Percentiles rank a stretch among this genome's conserved stretches.
Evolutionary conservation across 2,329 filamentous ascomycete species (phyloP).

Genomic region (Coniochaeta sp.): DNA sequence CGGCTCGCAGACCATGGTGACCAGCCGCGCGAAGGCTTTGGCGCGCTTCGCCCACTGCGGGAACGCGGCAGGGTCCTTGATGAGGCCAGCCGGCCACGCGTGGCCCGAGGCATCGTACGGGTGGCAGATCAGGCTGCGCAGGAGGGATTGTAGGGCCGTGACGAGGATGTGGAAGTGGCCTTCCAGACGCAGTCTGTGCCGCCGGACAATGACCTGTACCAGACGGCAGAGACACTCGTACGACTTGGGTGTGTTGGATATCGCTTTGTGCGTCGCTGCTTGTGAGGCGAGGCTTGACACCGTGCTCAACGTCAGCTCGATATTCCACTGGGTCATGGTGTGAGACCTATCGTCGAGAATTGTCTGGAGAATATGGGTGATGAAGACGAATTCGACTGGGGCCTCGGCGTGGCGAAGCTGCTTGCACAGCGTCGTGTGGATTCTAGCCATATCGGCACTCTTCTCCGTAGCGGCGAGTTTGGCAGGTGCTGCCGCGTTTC

Average conservation of each 20-base stretch:
- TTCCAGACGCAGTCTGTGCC: slow-evolving; percentile 53
- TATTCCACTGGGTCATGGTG: slow-evolving; percentile 50
- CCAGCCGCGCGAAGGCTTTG: slow-evolving; percentile 43
- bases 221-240: slow-evolving; percentile 45
- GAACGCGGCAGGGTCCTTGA: slow-evolving; percentile 19
- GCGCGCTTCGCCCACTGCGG: slow-evolving; percentile 34
- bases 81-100: slow-evolving; percentile 11
- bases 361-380: slow-evolving; percentile 32
- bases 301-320: slow-evolving; percentile 43
- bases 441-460: slow-evolving; percentile 15
- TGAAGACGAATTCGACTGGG: slow-evolving; percentile 25
- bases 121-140: slow-evolving; percentile 41
- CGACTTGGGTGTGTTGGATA: slow-evolving; percentile 24
- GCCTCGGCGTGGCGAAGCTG: slow-evolving; percentile 21
- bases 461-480: not conserved
- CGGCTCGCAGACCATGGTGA: slow-evolving; percentile 40
- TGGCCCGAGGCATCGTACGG: slow-evolving; percentile 17
- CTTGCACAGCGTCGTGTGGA: slow-evolving; percentile 32
- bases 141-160: slow-evolving; percentile 45
- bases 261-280: slow-evolving; percentile 13
- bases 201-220: slow-evolving; percentile 48
- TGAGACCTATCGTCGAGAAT: slow-evolving; percentile 43
- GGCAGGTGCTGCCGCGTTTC: slow-evolving; percentile 6
- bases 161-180: slow-evolving; percentile 55
- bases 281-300: slow-evolving; percentile 28